Evolutionary conservation across 73 alveolate genomes (phyloP).

Genomic region (Tetrahymena thermophila): DNA sequence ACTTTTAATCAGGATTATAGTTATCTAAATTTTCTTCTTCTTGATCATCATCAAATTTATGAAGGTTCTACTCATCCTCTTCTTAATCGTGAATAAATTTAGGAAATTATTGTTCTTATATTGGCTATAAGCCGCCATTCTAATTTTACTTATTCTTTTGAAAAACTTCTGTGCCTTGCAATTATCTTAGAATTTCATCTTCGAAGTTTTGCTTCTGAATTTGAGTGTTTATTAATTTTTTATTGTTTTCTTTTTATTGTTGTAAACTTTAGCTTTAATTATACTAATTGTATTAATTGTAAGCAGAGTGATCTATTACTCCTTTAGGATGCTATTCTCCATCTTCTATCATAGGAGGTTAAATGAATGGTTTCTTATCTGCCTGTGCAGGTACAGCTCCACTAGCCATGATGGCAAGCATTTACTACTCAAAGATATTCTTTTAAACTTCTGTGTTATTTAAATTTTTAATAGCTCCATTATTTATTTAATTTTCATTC

Average conservation of each 20-base stretch:
- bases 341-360: background rate
- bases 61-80: background rate
- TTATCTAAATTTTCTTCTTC: background rate
- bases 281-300: background rate
- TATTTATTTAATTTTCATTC: background rate
- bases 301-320: background rate
- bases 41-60: background rate
- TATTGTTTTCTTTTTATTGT: background rate
- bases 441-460: background rate
- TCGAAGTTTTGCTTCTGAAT: background rate
- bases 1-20: background rate
- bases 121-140: background rate
- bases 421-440: background rate
- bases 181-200: background rate
- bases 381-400: background rate
- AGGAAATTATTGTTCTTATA: background rate
- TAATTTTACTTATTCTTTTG: background rate
- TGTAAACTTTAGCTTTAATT: background rate
- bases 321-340: background rate
- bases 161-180: background rate
- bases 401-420: background rate
- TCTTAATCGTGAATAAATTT: background rate
- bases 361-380: background rate
- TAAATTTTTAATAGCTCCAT: background rate
- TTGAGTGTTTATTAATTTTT: background rate